Evolutionary conservation across 768 basidiomycete genomes (phyloP).

Genomic region (Leccinum broughii): DNA sequence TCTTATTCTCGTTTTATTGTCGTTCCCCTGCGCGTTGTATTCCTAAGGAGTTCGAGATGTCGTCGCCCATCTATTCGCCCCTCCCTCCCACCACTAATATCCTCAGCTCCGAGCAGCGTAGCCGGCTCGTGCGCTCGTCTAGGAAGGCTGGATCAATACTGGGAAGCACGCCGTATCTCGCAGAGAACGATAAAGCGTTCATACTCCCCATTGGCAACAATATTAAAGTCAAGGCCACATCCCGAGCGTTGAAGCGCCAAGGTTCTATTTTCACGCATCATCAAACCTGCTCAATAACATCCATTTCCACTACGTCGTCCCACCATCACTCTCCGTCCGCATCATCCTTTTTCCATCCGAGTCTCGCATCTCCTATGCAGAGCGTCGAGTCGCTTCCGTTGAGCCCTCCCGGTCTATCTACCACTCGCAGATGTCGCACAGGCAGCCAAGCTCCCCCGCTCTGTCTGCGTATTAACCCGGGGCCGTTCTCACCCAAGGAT

Average conservation of each 20-base stretch:
- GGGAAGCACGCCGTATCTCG: slow-evolving; percentile 37
- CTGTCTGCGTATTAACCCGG: slow-evolving; percentile 24
- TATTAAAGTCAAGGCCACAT: background rate
- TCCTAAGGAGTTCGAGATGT: slow-evolving; percentile 22
- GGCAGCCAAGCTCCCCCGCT: slow-evolving; percentile 23
- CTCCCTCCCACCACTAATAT: slow-evolving; percentile 39
- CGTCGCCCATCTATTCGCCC: slow-evolving; percentile 16
- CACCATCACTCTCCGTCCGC: slow-evolving; percentile 15
- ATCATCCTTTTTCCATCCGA: slow-evolving; percentile 21
- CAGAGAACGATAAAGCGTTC: slow-evolving; percentile 29
- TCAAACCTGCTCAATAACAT: slow-evolving; percentile 22
- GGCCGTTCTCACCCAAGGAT: slow-evolving; percentile 9
- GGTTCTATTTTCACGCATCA: slow-evolving; percentile 33
- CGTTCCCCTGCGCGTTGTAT: background rate
- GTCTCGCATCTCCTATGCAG: slow-evolving; percentile 1
- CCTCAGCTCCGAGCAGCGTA: slow-evolving; percentile 33
- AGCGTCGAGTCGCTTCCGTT: slow-evolving; percentile 10
- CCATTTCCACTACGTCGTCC: slow-evolving; percentile 13
- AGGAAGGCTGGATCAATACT: slow-evolving; percentile 38
- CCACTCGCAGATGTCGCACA: slow-evolving; percentile 10
- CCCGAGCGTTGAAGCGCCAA: slow-evolving; percentile 30
- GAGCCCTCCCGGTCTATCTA: slow-evolving; percentile 23
- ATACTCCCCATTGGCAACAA: slow-evolving; percentile 23
- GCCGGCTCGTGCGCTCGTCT: slow-evolving; percentile 38
- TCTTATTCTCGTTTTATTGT: background rate